Base-by-base conservation (phyloP, 805 yeast species). In the Yarrowia sp. region DNA sequence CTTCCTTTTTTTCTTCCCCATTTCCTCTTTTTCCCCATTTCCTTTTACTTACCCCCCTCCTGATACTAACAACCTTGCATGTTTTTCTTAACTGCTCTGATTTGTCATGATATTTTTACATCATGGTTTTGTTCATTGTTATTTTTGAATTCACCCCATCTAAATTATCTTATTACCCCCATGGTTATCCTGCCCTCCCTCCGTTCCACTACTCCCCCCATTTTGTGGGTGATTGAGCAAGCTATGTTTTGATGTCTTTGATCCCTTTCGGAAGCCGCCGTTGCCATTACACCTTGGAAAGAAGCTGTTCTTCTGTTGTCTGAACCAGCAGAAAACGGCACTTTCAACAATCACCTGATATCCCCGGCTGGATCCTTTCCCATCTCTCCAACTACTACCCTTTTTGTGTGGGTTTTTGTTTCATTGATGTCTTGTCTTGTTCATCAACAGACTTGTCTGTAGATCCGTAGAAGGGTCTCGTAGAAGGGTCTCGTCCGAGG, bases 401-500 rank as follows among this genome's bases (percentile, higher is more conserved):
- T 3, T 40, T 10, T 16, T 9, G 22, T 17, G 40, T 7, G 24
- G 43, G 43, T 12, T 41, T 9, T 12, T 22, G 17, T 43, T 43
- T 6, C n/a, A 7, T 16, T 43, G 48, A 3, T 14, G 21, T 43
- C 16, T 41, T 28, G 3, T 41, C 28, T 41, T 41, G 46, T 7
- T n/a, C n/a, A 14, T 14, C 28, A 38, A 19, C 46, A 21, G 1
- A 28, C 9, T 21, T 40, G 19, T 32, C 22, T 46, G 52, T 46
- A 46, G 52, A 46, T 46, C 52, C 51, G 51, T 44, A 44, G 51
- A 44, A 28, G 51, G 51, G 51, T 44, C 46, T 41, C 46, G 46
- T 41, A 44, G 51, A 44, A 28, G 51, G 51, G 51, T 44, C 46
- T 41, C 46, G 46, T 41, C 51, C 33, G 51, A 44, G 51, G 51